Base-by-base conservation (phyloP, 2,329 filamentous ascomycete genomes). In the Colletotrichum spinosum region DNA sequence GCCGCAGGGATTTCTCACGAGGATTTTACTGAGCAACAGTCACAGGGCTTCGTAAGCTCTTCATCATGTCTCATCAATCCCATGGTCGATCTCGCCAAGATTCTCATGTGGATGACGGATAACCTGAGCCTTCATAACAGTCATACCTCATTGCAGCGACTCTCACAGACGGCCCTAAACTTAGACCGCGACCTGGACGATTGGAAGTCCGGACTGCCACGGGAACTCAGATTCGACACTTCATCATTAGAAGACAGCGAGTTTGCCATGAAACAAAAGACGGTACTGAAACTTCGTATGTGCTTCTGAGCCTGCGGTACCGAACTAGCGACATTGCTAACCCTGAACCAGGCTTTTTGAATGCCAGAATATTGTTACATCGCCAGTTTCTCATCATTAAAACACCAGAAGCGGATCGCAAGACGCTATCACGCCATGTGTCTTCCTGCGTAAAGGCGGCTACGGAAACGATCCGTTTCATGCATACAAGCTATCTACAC, bases 101-200 rank as follows among this genome's bases (percentile, higher is more conserved):
- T 67, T 4, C 50, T 67, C 6, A 67, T 67, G 54, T 64, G 60
- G 60, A 67, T 67, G 63, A 66, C 63, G 46, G 63, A 66, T 53
- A 66, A 66, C 41, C 15, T 62, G 2, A 62, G 58, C 15, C 35
- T 63, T 0, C 63, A 66, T 33, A 62, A 49, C n/a, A 66, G 52
- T 48, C 63, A 66, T 42, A 57, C 46, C 6, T 62, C 63, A 4
- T 34, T 66, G 33, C 58, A 62, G 11, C 41, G 63, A 33, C 41
- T 66, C 4, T 66, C 63, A 10, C 63, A 66, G 25, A 66, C 58
- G 2, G 63, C 63, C 1, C 25, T 66, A 8, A 57, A 49, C 13
- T 41, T 66, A 2, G 58, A 66, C 9, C 37, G 58, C 4, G 63
- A 66, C 10, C 46, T 66, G 1, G 58, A 66, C 3, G 58, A 63